Percentiles rank a stretch among this genome's conserved stretches.
Conservation (phyloP, 345 rosid species). For the Aquilaria yunnanensis region DNA sequence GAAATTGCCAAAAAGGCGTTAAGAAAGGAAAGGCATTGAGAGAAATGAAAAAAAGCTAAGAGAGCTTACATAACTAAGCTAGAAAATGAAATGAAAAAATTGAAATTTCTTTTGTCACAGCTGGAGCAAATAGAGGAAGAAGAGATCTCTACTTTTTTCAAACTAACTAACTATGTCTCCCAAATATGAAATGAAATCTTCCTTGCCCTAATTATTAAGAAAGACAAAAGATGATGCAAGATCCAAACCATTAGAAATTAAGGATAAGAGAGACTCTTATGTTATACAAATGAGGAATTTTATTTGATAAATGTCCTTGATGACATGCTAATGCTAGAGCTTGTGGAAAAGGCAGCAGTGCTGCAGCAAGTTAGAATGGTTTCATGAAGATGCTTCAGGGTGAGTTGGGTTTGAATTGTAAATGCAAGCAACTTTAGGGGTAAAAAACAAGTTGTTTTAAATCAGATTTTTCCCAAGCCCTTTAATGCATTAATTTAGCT, state of each 20-base stretch:
- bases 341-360: too few relatives aligned
- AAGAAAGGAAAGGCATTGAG: conserved; percentile 81
- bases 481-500: too few relatives aligned
- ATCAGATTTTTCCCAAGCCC: too few relatives aligned
- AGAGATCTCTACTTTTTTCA: conserved; percentile 60
- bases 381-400: too few relatives aligned
- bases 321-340: conserved; percentile 59
- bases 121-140: conserved; percentile 63
- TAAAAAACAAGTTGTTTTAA: too few relatives aligned
- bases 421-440: too few relatives aligned
- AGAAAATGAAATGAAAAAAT: conserved; percentile 76
- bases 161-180: conserved; percentile 67
- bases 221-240: conserved; percentile 86
- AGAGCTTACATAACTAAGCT: conserved; percentile 74
- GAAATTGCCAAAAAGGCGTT: conserved; percentile 96
- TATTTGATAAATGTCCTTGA: conserved; percentile 73
- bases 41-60: conserved; percentile 95
- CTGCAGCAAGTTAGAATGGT: too few relatives aligned
- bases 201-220: conserved; percentile 53
- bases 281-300: conserved; percentile 47
- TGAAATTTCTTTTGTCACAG: conserved; percentile 81
- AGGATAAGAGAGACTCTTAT: conserved; percentile 48
- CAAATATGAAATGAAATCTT: conserved; percentile 74
- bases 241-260: conserved; percentile 50
- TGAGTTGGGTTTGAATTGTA: too few relatives aligned